Evolutionary conservation across 805 yeast species (phyloP).

Genomic region (Groenewaldozyma tartarivorans): DNA sequence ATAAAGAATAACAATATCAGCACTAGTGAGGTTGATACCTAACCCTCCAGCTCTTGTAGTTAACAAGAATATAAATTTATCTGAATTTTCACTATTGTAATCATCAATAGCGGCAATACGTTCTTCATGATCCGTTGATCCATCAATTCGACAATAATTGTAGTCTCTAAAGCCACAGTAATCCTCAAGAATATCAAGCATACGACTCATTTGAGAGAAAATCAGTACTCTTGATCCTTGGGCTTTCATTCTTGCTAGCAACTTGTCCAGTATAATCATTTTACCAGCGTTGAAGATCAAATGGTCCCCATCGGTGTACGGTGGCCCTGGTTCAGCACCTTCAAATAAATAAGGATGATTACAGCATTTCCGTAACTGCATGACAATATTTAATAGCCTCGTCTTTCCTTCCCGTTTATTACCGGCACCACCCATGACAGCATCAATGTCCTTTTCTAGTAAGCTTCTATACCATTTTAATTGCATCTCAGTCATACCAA

Average conservation of each 20-base stretch:
- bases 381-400: conserved; percentile 80
- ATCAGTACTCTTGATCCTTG: conserved; percentile 87
- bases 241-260: conserved; percentile 57
- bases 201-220: conserved; percentile 87
- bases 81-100: conserved; percentile 69
- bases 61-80: conserved; percentile 71
- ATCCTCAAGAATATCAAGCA: conserved; percentile 85
- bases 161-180: conserved; percentile 78
- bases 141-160: conserved; percentile 88
- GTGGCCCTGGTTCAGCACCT: conserved; percentile 99
- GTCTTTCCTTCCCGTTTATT: conserved; percentile 85
- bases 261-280: conserved; percentile 80
- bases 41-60: conserved; percentile 97
- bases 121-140: conserved; percentile 88
- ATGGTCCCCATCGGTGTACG: conserved; percentile 92
- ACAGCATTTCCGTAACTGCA: conserved; percentile 95
- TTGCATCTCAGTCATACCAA: conserved; percentile 97
- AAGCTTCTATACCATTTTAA: conserved; percentile 79
- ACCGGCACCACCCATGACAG: conserved; percentile 85
- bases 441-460: conserved; percentile 87
- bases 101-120: conserved; percentile 89
- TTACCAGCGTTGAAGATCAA: conserved; percentile 79
- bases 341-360: conserved; percentile 95
- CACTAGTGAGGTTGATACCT: conserved; percentile 85
- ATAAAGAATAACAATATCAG: conserved; percentile 79